phyloP scores from a whole-genome alignment of 345 rosid species.

The Arabis alpina region DNA sequence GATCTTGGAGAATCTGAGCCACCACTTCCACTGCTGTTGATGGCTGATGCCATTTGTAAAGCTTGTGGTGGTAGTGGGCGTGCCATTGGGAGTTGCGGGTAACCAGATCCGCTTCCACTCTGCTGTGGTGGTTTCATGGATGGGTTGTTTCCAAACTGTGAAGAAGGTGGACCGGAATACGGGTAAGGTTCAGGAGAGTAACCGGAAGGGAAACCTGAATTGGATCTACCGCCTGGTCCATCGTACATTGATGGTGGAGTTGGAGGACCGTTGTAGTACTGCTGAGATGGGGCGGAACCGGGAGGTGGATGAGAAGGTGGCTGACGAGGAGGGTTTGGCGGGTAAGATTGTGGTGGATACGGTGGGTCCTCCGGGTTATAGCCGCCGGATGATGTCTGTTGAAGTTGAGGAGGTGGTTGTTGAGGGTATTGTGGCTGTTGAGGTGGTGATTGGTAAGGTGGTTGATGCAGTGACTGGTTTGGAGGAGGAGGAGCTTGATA shows the following conservation, averaged over 20 bases:
- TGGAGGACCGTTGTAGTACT: conserved; percentile 59
- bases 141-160: conserved; percentile 64
- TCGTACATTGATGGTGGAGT: conserved; percentile 62
- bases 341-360: conserved; percentile 58
- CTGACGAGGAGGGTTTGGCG: conserved; percentile 57
- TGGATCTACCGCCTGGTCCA: conserved; percentile 60
- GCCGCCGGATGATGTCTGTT: conserved; percentile 51
- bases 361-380: conserved; percentile 71
- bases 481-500: conserved; percentile 69
- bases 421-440: conserved; percentile 71
- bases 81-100: conserved; percentile 85
- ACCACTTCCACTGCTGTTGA: conserved; percentile 50
- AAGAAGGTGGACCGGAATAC: conserved; percentile 58
- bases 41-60: conserved; percentile 67
- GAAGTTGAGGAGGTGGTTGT: conserved; percentile 59
- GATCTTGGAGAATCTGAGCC: conserved; percentile 62
- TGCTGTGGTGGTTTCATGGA: conserved; percentile 54
- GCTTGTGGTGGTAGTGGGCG: conserved; percentile 81
- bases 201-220: conserved; percentile 65
- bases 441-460: conserved; percentile 62
- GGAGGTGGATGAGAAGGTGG: conserved; percentile 61
- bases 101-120: conserved; percentile 54
- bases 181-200: conserved; percentile 60
- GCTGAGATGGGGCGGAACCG: conserved; percentile 64
- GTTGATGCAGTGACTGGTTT: conserved; percentile 62